Evolutionary conservation across 2,329 filamentous ascomycete genomes (phyloP).

Genomic region (Microcyclospora pomicola): DNA sequence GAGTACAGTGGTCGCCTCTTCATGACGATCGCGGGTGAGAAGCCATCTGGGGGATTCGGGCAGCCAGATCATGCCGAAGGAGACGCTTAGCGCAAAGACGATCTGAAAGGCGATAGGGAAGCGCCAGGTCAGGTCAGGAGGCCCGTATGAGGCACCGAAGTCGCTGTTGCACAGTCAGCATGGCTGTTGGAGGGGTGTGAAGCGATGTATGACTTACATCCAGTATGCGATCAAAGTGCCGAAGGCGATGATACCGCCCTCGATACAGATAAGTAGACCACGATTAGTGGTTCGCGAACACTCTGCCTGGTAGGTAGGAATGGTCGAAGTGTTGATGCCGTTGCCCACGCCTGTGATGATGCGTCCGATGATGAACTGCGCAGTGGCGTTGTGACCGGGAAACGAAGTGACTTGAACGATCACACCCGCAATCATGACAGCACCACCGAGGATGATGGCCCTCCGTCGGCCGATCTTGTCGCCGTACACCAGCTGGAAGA

Average conservation of each 20-base stretch:
- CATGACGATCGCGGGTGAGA: slow-evolving; percentile 30
- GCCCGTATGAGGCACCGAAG: slow-evolving; percentile 28
- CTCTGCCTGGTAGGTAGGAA: slow-evolving; percentile 41
- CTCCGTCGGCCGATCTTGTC: slow-evolving; percentile 30
- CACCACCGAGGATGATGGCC: slow-evolving; percentile 29
- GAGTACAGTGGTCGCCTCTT: slow-evolving; percentile 37
- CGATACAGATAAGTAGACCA: slow-evolving; percentile 48
- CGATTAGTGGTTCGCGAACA: slow-evolving; percentile 43
- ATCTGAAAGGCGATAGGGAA: slow-evolving; percentile 42
- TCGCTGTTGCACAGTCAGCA: slow-evolving; percentile 24
- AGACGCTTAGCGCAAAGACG: slow-evolving; percentile 34
- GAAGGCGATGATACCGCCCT: slow-evolving; percentile 38
- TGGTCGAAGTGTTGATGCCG: slow-evolving; percentile 42
- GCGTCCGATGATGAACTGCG: slow-evolving; percentile 41
- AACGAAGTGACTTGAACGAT: slow-evolving; percentile 27
- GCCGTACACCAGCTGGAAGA: slow-evolving; percentile 25
- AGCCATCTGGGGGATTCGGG: slow-evolving; percentile 35
- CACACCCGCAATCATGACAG: slow-evolving; percentile 31
- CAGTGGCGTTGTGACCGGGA: slow-evolving; percentile 22
- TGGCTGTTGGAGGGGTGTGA: slow-evolving; percentile 29
- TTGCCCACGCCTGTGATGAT: slow-evolving; percentile 41
- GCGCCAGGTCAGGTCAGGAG: slow-evolving; percentile 30
- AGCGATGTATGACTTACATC: slow-evolving; percentile 7
- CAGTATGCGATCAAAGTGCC: slow-evolving; percentile 40
- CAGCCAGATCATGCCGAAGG: slow-evolving; percentile 29